Conservation (phyloP, 2,329 filamentous ascomycete species). For the Cladosporium sp. region DNA sequence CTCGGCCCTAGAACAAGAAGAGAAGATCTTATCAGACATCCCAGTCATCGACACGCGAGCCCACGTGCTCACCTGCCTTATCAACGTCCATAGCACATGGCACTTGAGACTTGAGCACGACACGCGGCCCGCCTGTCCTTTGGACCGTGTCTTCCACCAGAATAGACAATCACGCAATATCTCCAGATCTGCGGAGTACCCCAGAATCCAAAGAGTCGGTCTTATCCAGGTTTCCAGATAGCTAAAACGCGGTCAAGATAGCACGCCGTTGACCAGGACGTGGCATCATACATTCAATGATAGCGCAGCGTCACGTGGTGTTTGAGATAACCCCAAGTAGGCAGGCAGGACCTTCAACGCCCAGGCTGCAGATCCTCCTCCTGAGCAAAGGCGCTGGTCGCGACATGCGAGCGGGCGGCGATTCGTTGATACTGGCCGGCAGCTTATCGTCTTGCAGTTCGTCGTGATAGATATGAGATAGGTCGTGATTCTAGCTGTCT, state of each 20-base stretch:
- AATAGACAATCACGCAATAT: constrained; percentile 3
- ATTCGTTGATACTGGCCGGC: constrained; percentile 7
- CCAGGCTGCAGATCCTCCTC: constrained; percentile 17
- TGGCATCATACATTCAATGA: neutral
- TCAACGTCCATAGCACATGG: constrained; percentile 2
- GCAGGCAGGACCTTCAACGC: constrained; percentile 12
- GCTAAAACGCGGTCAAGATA: constrained; percentile 5
- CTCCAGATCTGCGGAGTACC: constrained; percentile 12
- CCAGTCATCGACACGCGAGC: neutral
- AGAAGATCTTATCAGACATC: constrained; percentile 5
- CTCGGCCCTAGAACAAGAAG: neutral
- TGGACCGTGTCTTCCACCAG: neutral
- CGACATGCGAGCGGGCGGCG: constrained; percentile 13
- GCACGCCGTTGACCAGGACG: neutral
- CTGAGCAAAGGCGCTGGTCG: constrained; percentile 16
- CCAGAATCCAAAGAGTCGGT: constrained; percentile 6
- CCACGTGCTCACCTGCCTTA: constrained; percentile 15
- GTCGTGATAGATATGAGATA: constrained; percentile 18
- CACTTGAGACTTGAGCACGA: constrained; percentile 4
- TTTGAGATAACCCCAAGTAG: constrained; percentile 15
- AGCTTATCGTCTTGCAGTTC: constrained; percentile 18
- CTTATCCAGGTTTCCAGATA: neutral
- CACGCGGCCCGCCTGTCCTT: constrained; percentile 8
- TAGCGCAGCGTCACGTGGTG: constrained; percentile 16
- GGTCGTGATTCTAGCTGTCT: constrained; percentile 8